Conservation (phyloP, 768 basidiomycete species). For the Rhodocollybia butyracea region DNA sequence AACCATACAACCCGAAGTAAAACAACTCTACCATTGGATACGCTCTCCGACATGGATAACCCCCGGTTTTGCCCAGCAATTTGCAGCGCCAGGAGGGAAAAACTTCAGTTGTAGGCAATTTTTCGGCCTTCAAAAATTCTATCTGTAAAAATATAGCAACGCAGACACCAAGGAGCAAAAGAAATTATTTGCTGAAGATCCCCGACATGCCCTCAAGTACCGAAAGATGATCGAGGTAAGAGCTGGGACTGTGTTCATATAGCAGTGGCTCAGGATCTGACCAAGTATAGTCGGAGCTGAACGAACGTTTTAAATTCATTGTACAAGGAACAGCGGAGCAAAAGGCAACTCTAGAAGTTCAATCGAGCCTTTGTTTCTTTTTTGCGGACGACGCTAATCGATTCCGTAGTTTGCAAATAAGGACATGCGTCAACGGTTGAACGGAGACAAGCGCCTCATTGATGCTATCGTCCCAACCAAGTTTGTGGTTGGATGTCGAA, state of each 20-base stretch:
- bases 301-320: slow-evolving; percentile 25
- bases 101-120: slow-evolving; percentile 16
- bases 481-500: slow-evolving; percentile 44
- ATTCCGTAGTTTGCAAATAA: slow-evolving; percentile 15
- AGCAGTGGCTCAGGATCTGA: slow-evolving; percentile 4
- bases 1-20: slow-evolving; percentile 38
- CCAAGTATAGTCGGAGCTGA: slow-evolving; percentile 23
- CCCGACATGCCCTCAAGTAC: slow-evolving; percentile 34
- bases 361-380: neutral
- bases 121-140: neutral
- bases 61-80: slow-evolving; percentile 29
- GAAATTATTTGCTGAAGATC: slow-evolving; percentile 32
- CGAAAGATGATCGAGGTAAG: slow-evolving; percentile 21
- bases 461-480: slow-evolving; percentile 31
- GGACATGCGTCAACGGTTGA: slow-evolving; percentile 22
- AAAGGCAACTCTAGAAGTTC: slow-evolving; percentile 39
- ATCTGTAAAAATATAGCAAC: neutral
- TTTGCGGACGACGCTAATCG: neutral
- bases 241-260: neutral
- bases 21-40: slow-evolving; percentile 37
- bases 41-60: slow-evolving; percentile 45
- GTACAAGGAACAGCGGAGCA: slow-evolving; percentile 38
- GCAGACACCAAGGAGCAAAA: slow-evolving; percentile 14
- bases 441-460: slow-evolving; percentile 14
- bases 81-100: slow-evolving; percentile 25